phyloP scores from a whole-genome alignment of 331 rosid species.

The Quercus lobata region DNA sequence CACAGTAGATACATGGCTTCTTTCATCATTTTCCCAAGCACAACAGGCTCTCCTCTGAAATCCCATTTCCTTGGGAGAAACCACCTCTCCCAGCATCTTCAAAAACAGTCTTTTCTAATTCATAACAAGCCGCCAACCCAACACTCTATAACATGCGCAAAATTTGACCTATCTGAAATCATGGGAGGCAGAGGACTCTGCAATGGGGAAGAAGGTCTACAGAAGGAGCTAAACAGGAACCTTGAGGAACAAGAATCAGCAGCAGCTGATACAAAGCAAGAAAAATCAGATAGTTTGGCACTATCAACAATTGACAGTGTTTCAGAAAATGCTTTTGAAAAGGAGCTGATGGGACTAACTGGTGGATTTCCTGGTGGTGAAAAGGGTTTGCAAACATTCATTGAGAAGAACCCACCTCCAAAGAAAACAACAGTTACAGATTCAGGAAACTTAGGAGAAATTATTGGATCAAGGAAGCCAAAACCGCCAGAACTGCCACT shows the following conservation, averaged over 20 bases:
- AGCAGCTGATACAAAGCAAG: conserved; percentile 18
- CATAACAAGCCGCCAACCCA: conserved; percentile 24
- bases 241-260: conserved; percentile 26
- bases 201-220: conserved; percentile 71
- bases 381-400: conserved; percentile 62
- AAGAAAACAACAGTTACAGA: conserved; percentile 22
- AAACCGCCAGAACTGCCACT: conserved; percentile 85
- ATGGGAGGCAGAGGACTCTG: conserved; percentile 87
- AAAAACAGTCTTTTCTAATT: conserved; percentile 19
- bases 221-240: conserved; percentile 44
- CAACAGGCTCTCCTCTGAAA: conserved; percentile 39
- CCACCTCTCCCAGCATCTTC: conserved; percentile 28
- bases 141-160: conserved; percentile 36
- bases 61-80: conserved; percentile 58
- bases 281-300: conserved; percentile 11
- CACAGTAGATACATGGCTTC: conserved; percentile 44
- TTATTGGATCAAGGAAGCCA: conserved; percentile 45
- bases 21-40: conserved; percentile 39
- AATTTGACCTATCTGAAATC: conserved; percentile 50
- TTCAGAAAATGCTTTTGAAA: conserved; percentile 71
- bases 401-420: conserved; percentile 78
- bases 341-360: conserved; percentile 88
- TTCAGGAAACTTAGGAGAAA: conserved; percentile 6
- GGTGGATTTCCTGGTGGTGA: conserved; percentile 99
- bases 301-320: conserved; percentile 9